phyloP scores from a whole-genome alignment of 768 basidiomycete genomes.

The Terana coerulea region DNA sequence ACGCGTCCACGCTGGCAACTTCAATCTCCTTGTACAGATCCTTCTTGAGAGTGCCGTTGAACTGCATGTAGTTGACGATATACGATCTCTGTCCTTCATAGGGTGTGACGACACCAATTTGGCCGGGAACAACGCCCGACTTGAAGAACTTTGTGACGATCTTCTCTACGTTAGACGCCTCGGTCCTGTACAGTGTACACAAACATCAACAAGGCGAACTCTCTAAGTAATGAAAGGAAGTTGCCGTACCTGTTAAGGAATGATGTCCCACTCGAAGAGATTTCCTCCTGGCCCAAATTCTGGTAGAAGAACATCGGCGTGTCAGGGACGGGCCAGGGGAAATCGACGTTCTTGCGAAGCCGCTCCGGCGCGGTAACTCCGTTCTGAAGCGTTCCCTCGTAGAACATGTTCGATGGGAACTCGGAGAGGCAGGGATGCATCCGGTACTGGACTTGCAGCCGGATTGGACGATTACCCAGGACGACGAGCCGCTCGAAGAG shows the following conservation, averaged over 20 bases:
- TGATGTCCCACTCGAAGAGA: slow-evolving; percentile 96
- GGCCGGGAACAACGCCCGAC: slow-evolving; percentile 90
- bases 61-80: slow-evolving; percentile 99
- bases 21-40: slow-evolving; percentile 99
- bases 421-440: slow-evolving; percentile 99
- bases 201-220: slow-evolving; percentile 8
- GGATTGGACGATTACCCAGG: slow-evolving; percentile 93
- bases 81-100: slow-evolving; percentile 99
- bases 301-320: slow-evolving; percentile 99
- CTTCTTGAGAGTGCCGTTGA: slow-evolving; percentile 99
- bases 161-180: slow-evolving; percentile 99
- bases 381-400: slow-evolving; percentile 97
- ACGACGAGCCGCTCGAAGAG: slow-evolving; percentile 97
- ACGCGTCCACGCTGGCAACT: slow-evolving; percentile 97
- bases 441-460: slow-evolving; percentile 98
- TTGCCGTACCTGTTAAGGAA: slow-evolving; percentile 82
- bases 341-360: slow-evolving; percentile 96
- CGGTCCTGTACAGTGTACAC: slow-evolving; percentile 65
- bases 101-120: slow-evolving; percentile 98
- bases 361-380: slow-evolving; percentile 98
- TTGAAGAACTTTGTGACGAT: slow-evolving; percentile 99
- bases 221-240: slow-evolving; percentile 11
- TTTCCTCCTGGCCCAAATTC: slow-evolving; percentile 98
- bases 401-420: slow-evolving; percentile 99
- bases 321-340: slow-evolving; percentile 96